Evolutionary conservation across 805 yeast genomes (phyloP), one percentile per base, ranked within the genome.

Genomic region (Jamesozyma lodderae): DNA sequence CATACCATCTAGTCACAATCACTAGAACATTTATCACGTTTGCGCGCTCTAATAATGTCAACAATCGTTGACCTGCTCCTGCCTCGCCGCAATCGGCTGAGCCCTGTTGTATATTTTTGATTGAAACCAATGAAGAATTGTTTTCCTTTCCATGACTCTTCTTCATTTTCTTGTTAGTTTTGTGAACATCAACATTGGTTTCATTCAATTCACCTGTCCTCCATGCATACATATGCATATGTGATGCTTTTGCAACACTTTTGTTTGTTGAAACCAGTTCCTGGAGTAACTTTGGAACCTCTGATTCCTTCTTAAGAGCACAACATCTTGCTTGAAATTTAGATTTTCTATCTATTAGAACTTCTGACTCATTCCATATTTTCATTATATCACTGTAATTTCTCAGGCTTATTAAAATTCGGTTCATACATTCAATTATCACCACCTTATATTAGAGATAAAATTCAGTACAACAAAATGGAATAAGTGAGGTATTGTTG

Each of bases 1-100:
- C 90, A 52, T 80, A 81, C 94, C 94, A 83, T 42, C 95, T 55
- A 0, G 83, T 73, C 0, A 81, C 92, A 20, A 83, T 76, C 1
- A 83, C 70, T 14, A 83, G 49, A 0, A 77, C 70, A 51, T 81
- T 78, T 4, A 68, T 57, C 10, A 76, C 38, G 27, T 70, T 59
- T 6, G 71, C 55, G 22, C 73, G 59, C 16, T 73, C 75, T 15
- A 82, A 45, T 3, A 81, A 52, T 9, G 74, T 72, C 39, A 81
- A 51, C 8, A 84, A 45, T 41, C 80, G 58, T 13, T 65, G 53
- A 0, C 92, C 94, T 0, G 88, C 81, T 1, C 87, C 88, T 5
- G 73, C 68, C 51, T 84, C 95, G 0, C 88, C 87, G 51, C 77
- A 67, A 55, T 84, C 94, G 34, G 68, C 59, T 40, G 64, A 70